A percentile compares a stretch with the other conserved stretches of the same genome.
These are phyloP conservation scores for Quillaja saponaria DNA, from an alignment of 306 rosid genomes.

Conservation along the genomic window DNA sequence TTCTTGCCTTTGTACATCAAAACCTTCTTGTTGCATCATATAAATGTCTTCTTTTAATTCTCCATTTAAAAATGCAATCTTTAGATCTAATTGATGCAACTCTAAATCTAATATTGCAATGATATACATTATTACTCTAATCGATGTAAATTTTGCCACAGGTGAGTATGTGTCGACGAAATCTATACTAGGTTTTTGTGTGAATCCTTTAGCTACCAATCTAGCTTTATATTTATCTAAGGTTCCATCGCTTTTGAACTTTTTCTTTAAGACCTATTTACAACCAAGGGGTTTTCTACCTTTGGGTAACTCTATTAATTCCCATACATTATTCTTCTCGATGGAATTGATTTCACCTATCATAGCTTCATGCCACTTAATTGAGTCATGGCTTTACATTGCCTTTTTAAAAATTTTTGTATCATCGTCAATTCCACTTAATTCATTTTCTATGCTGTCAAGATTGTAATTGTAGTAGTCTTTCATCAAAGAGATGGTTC, in stretches of 20 bases:
- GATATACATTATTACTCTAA: background rate
- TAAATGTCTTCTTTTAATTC: background rate
- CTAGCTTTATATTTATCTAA: background rate
- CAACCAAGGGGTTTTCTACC: background rate
- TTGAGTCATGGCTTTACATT: background rate
- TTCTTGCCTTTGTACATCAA: background rate
- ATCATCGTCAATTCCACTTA: background rate
- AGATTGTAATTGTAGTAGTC: background rate
- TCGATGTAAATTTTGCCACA: background rate
- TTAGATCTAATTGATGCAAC: background rate
- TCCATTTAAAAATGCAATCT: background rate
- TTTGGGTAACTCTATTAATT: background rate
- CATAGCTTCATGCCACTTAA: background rate
- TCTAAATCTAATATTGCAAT: background rate
- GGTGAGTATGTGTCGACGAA: background rate
- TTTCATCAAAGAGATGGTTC: background rate
- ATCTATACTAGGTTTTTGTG: background rate
- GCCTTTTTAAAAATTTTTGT: background rate
- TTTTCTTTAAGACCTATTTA: background rate
- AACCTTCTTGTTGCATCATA: background rate
- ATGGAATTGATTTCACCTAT: background rate
- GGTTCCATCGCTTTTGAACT: background rate
- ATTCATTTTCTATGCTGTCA: too few relatives aligned
- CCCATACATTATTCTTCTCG: background rate
- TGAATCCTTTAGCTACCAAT: background rate